Evolutionary conservation across 2,329 filamentous ascomycete genomes (phyloP).

Genomic region (Fusarium aywerte): DNA sequence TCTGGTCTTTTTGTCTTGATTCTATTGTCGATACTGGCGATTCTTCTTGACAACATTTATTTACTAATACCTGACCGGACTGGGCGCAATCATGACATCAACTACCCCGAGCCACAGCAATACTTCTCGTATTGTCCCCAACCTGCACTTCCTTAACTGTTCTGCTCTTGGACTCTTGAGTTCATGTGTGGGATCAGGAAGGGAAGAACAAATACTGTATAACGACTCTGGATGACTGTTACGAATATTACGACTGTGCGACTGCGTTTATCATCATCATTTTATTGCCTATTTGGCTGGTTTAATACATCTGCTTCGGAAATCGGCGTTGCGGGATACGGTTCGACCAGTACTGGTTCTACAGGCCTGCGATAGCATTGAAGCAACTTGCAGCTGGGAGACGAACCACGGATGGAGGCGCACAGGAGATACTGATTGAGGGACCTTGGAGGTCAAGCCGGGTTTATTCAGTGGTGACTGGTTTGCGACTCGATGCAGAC

Average conservation of each 20-base stretch:
- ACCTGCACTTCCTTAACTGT: not conserved
- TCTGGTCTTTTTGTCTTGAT: constrained; percentile 19
- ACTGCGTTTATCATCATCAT: constrained; percentile 40
- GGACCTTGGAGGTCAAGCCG: constrained; percentile 25
- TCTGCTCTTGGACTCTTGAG: constrained; percentile 9
- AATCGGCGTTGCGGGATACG: constrained; percentile 44
- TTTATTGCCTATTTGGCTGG: constrained; percentile 38
- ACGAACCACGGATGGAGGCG: constrained; percentile 36
- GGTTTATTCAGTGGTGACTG: constrained; percentile 24
- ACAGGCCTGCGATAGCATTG: constrained; percentile 21
- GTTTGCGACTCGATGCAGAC: not conserved
- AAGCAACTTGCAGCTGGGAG: constrained; percentile 32
- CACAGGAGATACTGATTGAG: constrained; percentile 28
- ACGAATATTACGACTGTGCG: constrained; percentile 44
- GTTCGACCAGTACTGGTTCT: constrained; percentile 11
- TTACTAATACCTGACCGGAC: constrained; percentile 40
- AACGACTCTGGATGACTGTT: constrained; percentile 47
- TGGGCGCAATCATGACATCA: constrained; percentile 21
- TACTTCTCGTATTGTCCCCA: not conserved
- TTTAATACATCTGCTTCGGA: constrained; percentile 42
- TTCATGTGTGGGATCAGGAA: not conserved
- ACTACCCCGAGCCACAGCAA: constrained; percentile 22
- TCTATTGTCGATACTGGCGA: constrained; percentile 14
- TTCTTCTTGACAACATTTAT: constrained; percentile 29
- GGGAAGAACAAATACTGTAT: constrained; percentile 36